Evolutionary conservation across 306 rosid genomes (phyloP), one percentile per base, ranked within the genome.

Genomic region (Senna siamea): DNA sequence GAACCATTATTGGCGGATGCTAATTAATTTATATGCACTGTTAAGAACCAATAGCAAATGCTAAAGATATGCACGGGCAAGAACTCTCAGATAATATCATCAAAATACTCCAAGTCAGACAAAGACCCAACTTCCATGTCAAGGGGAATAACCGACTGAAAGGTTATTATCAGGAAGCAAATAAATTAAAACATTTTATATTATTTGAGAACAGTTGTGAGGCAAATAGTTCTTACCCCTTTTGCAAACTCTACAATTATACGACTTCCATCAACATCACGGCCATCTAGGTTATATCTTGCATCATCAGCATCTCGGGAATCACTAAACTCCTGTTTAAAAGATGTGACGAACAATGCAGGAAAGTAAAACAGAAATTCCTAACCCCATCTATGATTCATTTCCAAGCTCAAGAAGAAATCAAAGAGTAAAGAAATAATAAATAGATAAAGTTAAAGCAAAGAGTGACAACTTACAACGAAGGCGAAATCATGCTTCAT

Each of bases 241-340:
- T 80, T 87, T 0, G 97, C 89, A 71, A 90, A 86, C 71, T 90
- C 97, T 52, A 90, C 97, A 76, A 88, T 76, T 41, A 90, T 70
- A 34, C 93, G 92, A 67, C 85, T 88, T 44, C 97, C 97, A 22
- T 90, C 93, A 35, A 88, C 66, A 0, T 90, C 97, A 10, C 97
- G 91, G 7, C 93, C 97, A 82, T 90, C 88, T 78, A 90, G 78
- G 79, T 80, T 76, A 77, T 88, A 86, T 74, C 93, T 89, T 37
- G 96, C 96, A 81, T 90, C 97, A 76, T 90, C 97, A 74, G 97
- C 97, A 83, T 90, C 97, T 64, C 93, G 93, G 34, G 90, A 82
- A 85, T 88, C 92, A 13, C 91, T 83, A 80, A 90, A 90, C 75
- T 90, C 97, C 97, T 90, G 90, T 72, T 46, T 84, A 72, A 69